Base-by-base conservation (phyloP, 495 filamentous ascomycete species). In the Tuber brumale region DNA sequence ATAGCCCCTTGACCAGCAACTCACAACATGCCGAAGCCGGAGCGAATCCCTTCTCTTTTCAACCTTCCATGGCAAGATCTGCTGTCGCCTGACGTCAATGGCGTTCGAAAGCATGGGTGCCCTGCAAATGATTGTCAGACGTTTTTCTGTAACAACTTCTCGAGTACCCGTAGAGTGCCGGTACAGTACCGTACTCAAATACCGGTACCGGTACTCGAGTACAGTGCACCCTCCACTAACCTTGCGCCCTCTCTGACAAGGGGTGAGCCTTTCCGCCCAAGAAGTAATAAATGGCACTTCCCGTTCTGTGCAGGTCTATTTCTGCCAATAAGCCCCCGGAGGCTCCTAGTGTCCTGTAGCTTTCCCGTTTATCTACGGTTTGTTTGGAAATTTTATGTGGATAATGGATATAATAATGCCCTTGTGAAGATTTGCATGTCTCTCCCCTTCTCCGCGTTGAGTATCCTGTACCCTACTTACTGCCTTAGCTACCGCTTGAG, bases 361-460 rank as follows among this genome's bases (percentile, higher is more conserved):
- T 31, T 31, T 61, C 10, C 27, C n/a, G n/a, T 27, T 61, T 57
- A 70, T 31, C 41, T 70, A 75, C 69, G 66, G 73, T 42, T 75
- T 14, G 61, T 76, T 76, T 70, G n/a, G 42, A 19, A 19, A 72
- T 48, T 57, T 27, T 61, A 72, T 57, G 69, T 14, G 44, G 44
- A 16, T 44, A 16, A 14, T 45, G 46, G 8, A 27, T 31, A 31
- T 21, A 10, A 27, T 31, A 31, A 61, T 31, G 10, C 10, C 27
- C n/a, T 61, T 31, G 72, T 79, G 75, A 79, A 70, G 48, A 70
- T 57, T 41, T 23, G 48, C 46, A 70, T 71, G 41, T 23, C 74
- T 57, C 57, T 77, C 35, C 39, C 66, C 57, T 70, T 61, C 51
- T 31, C n/a, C 51, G 3, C 48, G 14, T 61, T 1, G 51, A 31